Conservation (phyloP, 352 stramenopile genomes). For the Phytophthora tentaculata region DNA sequence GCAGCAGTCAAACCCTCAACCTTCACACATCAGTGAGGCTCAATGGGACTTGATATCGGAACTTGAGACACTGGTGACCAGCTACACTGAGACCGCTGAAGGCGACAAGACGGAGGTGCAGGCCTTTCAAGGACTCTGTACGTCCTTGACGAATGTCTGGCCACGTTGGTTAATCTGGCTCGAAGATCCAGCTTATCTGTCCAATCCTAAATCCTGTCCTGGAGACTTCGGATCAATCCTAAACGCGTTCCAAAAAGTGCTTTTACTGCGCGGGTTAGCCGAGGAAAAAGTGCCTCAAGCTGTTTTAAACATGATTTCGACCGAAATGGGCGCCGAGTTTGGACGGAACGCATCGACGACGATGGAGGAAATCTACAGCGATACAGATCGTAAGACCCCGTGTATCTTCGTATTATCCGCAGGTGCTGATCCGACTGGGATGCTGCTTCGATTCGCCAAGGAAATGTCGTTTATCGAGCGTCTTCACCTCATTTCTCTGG, state of each 20-base stretch:
- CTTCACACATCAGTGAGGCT: slow-evolving; percentile 64
- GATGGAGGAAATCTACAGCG: slow-evolving; percentile 95
- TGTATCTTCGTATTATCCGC: slow-evolving; percentile 95
- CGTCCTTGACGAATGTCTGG: slow-evolving; percentile 68
- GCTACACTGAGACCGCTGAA: slow-evolving; percentile 14
- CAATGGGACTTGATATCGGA: slow-evolving; percentile 89
- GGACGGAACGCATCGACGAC: slow-evolving; percentile 79
- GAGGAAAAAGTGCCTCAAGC: slow-evolving; percentile 92
- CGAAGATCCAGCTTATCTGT: slow-evolving; percentile 49
- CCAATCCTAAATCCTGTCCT: slow-evolving; percentile 43
- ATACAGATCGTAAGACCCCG: slow-evolving; percentile 91
- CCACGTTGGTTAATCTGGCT: slow-evolving; percentile 69
- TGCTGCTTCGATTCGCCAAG: slow-evolving; percentile 93
- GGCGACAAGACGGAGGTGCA: slow-evolving; percentile 25
- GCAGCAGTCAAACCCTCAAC: slow-evolving; percentile 62
- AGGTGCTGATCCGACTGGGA: slow-evolving; percentile 92
- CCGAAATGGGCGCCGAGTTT: slow-evolving; percentile 89
- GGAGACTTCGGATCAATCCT: slow-evolving; percentile 48
- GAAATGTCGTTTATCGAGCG: slow-evolving; percentile 88
- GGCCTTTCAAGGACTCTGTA: slow-evolving; percentile 69
- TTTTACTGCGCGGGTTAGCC: slow-evolving; percentile 78
- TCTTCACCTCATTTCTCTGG: slow-evolving; percentile 92
- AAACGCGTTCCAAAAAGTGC: slow-evolving; percentile 76
- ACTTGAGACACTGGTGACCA: slow-evolving; percentile 66
- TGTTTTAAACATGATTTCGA: slow-evolving; percentile 86